phyloP scores from a whole-genome alignment of 148 eudicot genomes.

The Pharnaceum exiguum region DNA sequence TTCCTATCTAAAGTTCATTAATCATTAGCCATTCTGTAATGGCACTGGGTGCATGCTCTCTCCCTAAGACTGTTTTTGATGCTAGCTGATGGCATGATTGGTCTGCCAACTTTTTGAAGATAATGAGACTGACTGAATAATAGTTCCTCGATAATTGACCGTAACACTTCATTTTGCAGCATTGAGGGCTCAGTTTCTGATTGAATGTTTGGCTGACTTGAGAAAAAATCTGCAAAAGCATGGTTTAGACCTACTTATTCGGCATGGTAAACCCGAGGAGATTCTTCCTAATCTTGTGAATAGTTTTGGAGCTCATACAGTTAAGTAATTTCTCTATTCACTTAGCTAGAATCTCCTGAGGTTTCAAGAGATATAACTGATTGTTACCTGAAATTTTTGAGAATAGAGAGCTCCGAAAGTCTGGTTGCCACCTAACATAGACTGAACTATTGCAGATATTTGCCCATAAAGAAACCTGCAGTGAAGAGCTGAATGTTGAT shows the following conservation, averaged over 20 bases:
- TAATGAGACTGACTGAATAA: not conserved
- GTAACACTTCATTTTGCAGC: conserved; percentile 36
- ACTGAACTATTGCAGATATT: conserved; percentile 47
- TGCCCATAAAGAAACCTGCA: conserved; percentile 94
- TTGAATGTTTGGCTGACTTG: conserved; percentile 78
- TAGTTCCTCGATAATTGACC: not conserved
- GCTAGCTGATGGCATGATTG: not conserved
- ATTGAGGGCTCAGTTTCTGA: conserved; percentile 69
- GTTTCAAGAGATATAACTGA: not conserved
- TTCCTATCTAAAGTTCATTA: no score
- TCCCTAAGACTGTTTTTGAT: no score
- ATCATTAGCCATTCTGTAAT: no score
- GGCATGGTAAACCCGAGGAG: conserved; percentile 79
- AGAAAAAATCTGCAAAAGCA: conserved; percentile 58
- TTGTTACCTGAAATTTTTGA: not conserved
- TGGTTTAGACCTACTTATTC: conserved; percentile 64
- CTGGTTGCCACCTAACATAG: not conserved
- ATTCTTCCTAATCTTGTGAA: conserved; percentile 63
- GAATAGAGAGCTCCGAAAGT: no score
- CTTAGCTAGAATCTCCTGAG: not conserved
- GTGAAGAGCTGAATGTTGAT: conserved; percentile 79
- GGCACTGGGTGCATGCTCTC: no score
- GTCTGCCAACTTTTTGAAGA: not conserved
- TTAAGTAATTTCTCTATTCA: conserved; percentile 24
- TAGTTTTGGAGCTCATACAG: conserved; percentile 77